Evolutionary conservation across 345 rosid genomes (phyloP).

Genomic region (Salix brachista): DNA sequence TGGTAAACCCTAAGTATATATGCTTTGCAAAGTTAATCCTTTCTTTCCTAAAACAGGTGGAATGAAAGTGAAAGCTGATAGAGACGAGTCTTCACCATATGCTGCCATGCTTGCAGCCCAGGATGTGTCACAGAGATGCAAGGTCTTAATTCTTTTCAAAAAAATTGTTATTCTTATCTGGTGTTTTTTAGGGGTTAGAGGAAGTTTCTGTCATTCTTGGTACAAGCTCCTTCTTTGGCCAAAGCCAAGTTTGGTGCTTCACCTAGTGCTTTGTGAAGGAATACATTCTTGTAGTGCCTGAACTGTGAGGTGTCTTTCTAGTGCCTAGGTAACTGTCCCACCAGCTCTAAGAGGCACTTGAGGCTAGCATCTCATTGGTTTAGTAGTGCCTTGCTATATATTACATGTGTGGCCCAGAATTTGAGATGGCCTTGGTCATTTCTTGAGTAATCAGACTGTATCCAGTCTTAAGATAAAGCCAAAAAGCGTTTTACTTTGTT

Average conservation of each 20-base stretch:
- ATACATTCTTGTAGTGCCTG: neutral
- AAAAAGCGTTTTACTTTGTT: neutral
- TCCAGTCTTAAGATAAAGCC: neutral
- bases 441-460: neutral
- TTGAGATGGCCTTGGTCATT: neutral
- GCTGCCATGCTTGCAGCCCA: slow-evolving; percentile 95
- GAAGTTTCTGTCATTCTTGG: neutral
- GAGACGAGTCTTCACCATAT: slow-evolving; percentile 87
- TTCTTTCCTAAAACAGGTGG: slow-evolving; percentile 45
- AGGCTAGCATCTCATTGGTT: neutral
- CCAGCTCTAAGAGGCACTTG: neutral
- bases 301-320: neutral
- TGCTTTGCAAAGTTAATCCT: neutral
- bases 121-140: slow-evolving; percentile 75
- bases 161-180: neutral
- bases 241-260: neutral
- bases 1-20: neutral
- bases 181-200: neutral
- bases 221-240: neutral
- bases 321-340: neutral
- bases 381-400: neutral
- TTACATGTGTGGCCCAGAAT: neutral
- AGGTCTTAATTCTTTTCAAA: slow-evolving; percentile 28
- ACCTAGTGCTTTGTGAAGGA: neutral
- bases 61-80: slow-evolving; percentile 91